A percentile compares a stretch with the other conserved stretches of the same genome.
These are phyloP conservation scores for Fonsecaea pedrosoi DNA, from an alignment of 2,329 filamentous ascomycete species.

Conservation along the genomic window DNA sequence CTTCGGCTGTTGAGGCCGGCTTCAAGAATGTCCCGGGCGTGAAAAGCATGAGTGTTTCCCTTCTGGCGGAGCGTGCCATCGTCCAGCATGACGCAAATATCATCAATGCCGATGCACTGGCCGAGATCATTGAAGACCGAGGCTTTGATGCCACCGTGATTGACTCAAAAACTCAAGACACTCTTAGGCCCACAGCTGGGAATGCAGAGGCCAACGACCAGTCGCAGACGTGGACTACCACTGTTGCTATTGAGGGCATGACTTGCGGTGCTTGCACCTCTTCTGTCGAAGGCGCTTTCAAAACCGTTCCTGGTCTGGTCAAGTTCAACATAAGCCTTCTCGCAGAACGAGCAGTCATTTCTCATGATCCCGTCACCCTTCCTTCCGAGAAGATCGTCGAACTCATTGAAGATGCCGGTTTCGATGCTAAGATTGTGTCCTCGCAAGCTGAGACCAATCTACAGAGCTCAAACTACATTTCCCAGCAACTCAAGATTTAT, in stretches of 20 bases:
- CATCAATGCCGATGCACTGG: slow-evolving; percentile 61
- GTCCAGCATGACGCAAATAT: slow-evolving; percentile 74
- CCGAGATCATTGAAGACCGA: slow-evolving; percentile 67
- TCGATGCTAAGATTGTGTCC: slow-evolving; percentile 82
- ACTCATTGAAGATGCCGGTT: slow-evolving; percentile 87
- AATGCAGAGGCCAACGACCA: slow-evolving; percentile 43
- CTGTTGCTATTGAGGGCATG: slow-evolving; percentile 92
- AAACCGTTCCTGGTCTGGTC: slow-evolving; percentile 74
- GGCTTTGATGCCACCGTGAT: slow-evolving; percentile 83
- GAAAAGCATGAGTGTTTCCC: slow-evolving; percentile 78
- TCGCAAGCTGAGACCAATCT: slow-evolving; percentile 68
- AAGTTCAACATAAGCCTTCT: slow-evolving; percentile 95
- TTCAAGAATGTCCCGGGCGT: slow-evolving; percentile 78
- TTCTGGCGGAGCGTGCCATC: slow-evolving; percentile 83
- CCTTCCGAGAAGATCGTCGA: slow-evolving; percentile 76
- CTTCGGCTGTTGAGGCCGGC: slow-evolving; percentile 80
- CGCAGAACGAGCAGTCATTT: slow-evolving; percentile 86
- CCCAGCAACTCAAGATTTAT: slow-evolving; percentile 81
- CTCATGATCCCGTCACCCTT: slow-evolving; percentile 77
- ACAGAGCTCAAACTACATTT: slow-evolving; percentile 62
- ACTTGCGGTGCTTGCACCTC: slow-evolving; percentile 97
- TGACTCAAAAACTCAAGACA: slow-evolving; percentile 63
- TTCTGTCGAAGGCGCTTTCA: slow-evolving; percentile 83
- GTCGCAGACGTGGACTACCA: slow-evolving; percentile 69
- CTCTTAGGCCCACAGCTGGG: slow-evolving; percentile 45